Conservation (phyloP, 2,329 filamentous ascomycete genomes). For the Alternaria triticina region DNA sequence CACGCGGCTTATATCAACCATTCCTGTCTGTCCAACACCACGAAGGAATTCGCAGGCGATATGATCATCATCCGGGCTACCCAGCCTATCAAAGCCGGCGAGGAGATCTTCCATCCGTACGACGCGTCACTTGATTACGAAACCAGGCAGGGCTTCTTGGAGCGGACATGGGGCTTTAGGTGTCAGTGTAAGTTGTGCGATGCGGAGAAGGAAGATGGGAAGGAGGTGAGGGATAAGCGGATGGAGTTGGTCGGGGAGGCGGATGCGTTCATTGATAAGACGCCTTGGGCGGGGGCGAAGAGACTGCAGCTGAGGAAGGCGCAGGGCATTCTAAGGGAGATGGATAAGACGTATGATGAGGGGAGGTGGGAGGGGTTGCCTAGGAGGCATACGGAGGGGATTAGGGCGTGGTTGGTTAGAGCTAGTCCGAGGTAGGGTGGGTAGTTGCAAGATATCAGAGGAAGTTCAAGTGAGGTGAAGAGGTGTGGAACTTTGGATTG, state of each 20-base stretch:
- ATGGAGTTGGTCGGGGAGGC: conserved; percentile 31
- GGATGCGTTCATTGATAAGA: conserved; percentile 31
- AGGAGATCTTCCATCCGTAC: conserved; percentile 35
- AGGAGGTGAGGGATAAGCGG: conserved; percentile 27
- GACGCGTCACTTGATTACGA: conserved; percentile 43
- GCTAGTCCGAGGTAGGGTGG: conserved; percentile 16
- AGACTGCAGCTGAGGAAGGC: conserved; percentile 31
- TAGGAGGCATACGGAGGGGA: conserved; percentile 14
- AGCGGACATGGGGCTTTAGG: conserved; percentile 50
- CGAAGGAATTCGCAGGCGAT: conserved; percentile 51
- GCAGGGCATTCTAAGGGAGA: conserved; percentile 23
- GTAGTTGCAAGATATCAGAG: too few species aligned
- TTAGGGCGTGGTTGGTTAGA: conserved; percentile 29
- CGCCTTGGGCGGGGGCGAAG: conserved; percentile 38
- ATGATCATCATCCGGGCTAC: conserved; percentile 50
- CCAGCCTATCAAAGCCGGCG: conserved; percentile 32
- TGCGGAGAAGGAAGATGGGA: conserved; percentile 38
- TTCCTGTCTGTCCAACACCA: conserved; percentile 51
- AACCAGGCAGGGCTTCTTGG: conserved; percentile 38
- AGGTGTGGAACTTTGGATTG: neutral
- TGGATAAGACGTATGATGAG: conserved; percentile 35
- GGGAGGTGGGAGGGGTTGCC: conserved; percentile 28
- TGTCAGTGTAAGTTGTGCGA: conserved; percentile 51
- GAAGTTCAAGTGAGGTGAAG: too few species aligned
- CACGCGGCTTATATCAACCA: conserved; percentile 54